Conservation (phyloP, 371 early-diverging fungal species). For the Apophysomyces ossiformis region DNA sequence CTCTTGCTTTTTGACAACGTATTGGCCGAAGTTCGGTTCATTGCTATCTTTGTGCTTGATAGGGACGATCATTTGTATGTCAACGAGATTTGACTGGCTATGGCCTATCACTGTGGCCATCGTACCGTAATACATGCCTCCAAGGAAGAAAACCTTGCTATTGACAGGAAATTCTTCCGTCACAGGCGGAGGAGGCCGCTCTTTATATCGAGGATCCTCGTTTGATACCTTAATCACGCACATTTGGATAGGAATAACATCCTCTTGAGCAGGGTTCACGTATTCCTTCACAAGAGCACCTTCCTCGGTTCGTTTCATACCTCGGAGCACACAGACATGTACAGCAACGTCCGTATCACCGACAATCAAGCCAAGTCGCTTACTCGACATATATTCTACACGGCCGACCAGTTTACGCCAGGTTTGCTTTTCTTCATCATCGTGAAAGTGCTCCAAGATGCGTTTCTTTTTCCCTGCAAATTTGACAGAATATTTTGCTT, state of each 20-base stretch:
- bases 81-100: slow-evolving; percentile 47
- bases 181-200: slow-evolving; percentile 58
- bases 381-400: slow-evolving; percentile 57
- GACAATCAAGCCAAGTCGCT: slow-evolving; percentile 67
- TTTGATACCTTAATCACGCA: slow-evolving; percentile 62
- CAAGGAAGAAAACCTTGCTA: slow-evolving; percentile 73
- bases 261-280: slow-evolving; percentile 64
- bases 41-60: slow-evolving; percentile 26
- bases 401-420: slow-evolving; percentile 69
- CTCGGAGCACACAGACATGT: slow-evolving; percentile 72
- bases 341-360: slow-evolving; percentile 74
- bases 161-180: slow-evolving; percentile 71
- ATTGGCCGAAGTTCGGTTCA: slow-evolving; percentile 65
- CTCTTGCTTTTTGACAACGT: slow-evolving; percentile 49
- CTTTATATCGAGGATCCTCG: slow-evolving; percentile 76
- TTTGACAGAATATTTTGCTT: slow-evolving; percentile 67
- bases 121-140: slow-evolving; percentile 69
- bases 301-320: slow-evolving; percentile 72
- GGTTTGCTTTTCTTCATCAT: slow-evolving; percentile 42
- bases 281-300: slow-evolving; percentile 90
- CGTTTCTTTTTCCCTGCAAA: slow-evolving; percentile 42
- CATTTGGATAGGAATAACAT: slow-evolving; percentile 72
- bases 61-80: slow-evolving; percentile 54
- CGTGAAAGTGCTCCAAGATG: slow-evolving; percentile 54
- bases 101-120: slow-evolving; percentile 75